A percentile compares a stretch with the other conserved stretches of the same genome.
Conservation (phyloP, 2,329 filamentous ascomycete species). For the Paracamarosporium sp. region DNA sequence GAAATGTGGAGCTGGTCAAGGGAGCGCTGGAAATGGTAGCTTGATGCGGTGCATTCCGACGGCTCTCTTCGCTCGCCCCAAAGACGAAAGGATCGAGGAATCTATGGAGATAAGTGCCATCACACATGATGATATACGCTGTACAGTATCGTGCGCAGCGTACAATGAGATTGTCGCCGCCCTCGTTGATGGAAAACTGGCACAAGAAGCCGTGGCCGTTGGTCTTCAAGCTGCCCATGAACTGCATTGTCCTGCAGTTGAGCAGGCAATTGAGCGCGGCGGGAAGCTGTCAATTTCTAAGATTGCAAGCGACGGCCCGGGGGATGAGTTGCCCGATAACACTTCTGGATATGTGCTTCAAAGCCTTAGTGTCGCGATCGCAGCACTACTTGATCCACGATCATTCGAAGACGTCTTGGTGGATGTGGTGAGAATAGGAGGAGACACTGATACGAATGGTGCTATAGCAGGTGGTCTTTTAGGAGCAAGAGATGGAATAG, state of each 20-base stretch:
- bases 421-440: constrained; percentile 54
- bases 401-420: constrained; percentile 54
- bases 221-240: constrained; percentile 11
- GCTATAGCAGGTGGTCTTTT: constrained; percentile 56
- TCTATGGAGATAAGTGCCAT: constrained; percentile 25
- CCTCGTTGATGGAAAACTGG: constrained; percentile 15
- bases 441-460: constrained; percentile 57
- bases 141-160: constrained; percentile 26
- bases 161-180: constrained; percentile 34
- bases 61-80: constrained; percentile 47
- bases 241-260: constrained; percentile 12
- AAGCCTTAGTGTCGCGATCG: constrained; percentile 50
- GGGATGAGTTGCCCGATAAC: constrained; percentile 29
- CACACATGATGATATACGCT: constrained; percentile 29
- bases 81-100: constrained; percentile 29
- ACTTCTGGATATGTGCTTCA: constrained; percentile 54
- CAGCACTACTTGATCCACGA: constrained; percentile 51
- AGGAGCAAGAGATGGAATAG: constrained; percentile 54
- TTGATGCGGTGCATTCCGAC: constrained; percentile 59
- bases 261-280: constrained; percentile 24
- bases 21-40: constrained; percentile 54
- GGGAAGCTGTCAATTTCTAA: constrained; percentile 26
- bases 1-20: constrained; percentile 47
- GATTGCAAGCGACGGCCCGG: constrained; percentile 44
- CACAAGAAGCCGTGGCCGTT: constrained; percentile 17